Percentiles rank a stretch among this genome's conserved stretches.
phyloP scores from a whole-genome alignment of 352 stramenopile species.

The Phytophthora pseudosyringae region DNA sequence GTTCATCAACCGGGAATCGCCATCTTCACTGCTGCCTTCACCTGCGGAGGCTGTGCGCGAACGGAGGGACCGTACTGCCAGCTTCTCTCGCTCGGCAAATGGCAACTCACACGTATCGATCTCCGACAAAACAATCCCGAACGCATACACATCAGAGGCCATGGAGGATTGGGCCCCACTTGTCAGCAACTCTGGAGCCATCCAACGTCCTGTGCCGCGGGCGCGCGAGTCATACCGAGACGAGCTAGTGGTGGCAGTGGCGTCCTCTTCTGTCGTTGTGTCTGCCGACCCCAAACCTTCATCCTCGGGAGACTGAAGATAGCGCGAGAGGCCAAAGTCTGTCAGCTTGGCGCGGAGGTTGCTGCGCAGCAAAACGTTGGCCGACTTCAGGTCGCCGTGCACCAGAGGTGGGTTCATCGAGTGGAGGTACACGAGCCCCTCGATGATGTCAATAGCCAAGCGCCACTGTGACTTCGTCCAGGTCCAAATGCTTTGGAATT shows the following conservation, averaged over 20 bases:
- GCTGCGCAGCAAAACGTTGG: slow-evolving; percentile 45
- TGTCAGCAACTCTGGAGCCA: slow-evolving; percentile 84
- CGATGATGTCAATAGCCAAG: slow-evolving; percentile 53
- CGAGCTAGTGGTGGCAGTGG: neutral
- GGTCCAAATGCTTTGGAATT: slow-evolving; percentile 46
- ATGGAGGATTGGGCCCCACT: slow-evolving; percentile 71
- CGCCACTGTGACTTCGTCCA: slow-evolving; percentile 54
- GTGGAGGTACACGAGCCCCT: slow-evolving; percentile 56
- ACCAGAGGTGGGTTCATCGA: slow-evolving; percentile 46
- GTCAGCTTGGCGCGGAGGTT: slow-evolving; percentile 47
- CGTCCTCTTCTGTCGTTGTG: neutral
- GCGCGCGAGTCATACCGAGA: slow-evolving; percentile 24
- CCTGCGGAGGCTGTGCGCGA: slow-evolving; percentile 14
- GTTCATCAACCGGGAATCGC: slow-evolving; percentile 23
- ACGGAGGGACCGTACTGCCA: slow-evolving; percentile 10
- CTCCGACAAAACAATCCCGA: slow-evolving; percentile 84
- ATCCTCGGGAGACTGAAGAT: slow-evolving; percentile 19
- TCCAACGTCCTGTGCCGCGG: slow-evolving; percentile 78
- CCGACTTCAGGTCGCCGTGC: slow-evolving; percentile 50
- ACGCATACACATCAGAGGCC: slow-evolving; percentile 89
- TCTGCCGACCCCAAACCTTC: slow-evolving; percentile 6
- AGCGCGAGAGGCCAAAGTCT: slow-evolving; percentile 52
- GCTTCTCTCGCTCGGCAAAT: slow-evolving; percentile 49
- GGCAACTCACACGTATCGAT: slow-evolving; percentile 75
- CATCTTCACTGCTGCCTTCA: slow-evolving; percentile 31